Percentiles rank a stretch among this genome's conserved stretches.
Conservation (phyloP, 306 rosid species). For the Astragalus membranaceus region DNA sequence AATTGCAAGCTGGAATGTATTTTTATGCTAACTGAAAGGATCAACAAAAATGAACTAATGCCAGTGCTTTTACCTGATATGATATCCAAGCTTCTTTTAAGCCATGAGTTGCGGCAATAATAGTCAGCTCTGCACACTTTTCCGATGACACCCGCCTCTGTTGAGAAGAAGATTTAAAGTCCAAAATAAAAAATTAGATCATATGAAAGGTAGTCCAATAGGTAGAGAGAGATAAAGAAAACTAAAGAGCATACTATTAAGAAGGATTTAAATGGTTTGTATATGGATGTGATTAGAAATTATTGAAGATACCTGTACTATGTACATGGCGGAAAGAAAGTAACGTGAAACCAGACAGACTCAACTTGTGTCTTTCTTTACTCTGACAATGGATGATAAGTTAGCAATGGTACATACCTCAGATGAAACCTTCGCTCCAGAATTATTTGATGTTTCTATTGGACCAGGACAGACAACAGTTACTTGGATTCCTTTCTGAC, state of each 20-base stretch:
- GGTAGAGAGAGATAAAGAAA: neutral
- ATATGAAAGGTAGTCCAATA: neutral
- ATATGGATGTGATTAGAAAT: neutral
- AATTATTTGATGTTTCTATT: constrained; percentile 52
- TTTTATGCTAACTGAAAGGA: neutral
- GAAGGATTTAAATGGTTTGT: neutral
- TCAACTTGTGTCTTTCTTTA: constrained; percentile 13
- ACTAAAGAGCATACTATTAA: neutral
- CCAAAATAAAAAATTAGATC: neutral
- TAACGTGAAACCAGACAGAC: neutral
- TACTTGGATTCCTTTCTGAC: constrained; percentile 70
- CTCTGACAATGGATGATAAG: constrained; percentile 1
- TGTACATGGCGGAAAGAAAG: constrained; percentile 1
- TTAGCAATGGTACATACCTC: constrained; percentile 51
- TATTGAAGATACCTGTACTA: neutral
- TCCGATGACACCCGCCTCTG: constrained; percentile 85
- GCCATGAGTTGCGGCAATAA: constrained; percentile 84
- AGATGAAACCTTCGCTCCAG: constrained; percentile 38
- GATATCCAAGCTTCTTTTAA: constrained; percentile 98
- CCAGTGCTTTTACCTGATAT: constrained; percentile 54
- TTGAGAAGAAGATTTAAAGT: neutral
- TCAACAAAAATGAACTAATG: neutral
- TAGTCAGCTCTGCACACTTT: constrained; percentile 81
- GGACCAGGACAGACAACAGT: constrained; percentile 97
- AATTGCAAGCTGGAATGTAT: neutral